These are phyloP conservation scores for Pyrenophora tritici-repentis DNA, from an alignment of 2,329 filamentous ascomycete species.

Conservation along the genomic window DNA sequence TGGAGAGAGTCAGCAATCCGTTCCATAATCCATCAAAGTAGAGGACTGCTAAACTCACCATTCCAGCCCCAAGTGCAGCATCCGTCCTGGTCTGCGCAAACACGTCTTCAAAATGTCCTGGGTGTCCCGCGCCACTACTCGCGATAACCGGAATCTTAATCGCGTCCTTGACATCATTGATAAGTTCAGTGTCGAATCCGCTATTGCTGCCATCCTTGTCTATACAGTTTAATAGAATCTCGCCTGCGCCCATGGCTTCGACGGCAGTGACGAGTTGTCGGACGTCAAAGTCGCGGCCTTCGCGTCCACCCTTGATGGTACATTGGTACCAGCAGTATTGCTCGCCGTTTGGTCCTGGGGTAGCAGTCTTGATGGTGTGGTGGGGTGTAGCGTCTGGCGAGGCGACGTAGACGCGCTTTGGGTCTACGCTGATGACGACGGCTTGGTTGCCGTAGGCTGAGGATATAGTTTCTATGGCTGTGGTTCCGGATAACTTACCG, in stretches of 20 bases:
- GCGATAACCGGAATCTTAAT: constrained; percentile 94
- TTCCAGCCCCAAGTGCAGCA: constrained; percentile 91
- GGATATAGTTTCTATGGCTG: constrained; percentile 94
- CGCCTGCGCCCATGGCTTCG: constrained; percentile 92
- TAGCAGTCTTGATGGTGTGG: constrained; percentile 73
- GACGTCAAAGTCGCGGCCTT: constrained; percentile 92
- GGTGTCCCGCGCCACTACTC: constrained; percentile 87
- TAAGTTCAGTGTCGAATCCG: constrained; percentile 92
- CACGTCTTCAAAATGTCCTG: constrained; percentile 86
- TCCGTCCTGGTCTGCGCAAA: constrained; percentile 86
- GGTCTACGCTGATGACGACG: constrained; percentile 94
- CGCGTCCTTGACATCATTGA: constrained; percentile 83
- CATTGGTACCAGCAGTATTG: constrained; percentile 94
- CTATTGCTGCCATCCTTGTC: constrained; percentile 94
- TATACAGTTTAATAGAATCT: constrained; percentile 96
- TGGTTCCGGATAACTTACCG: constrained; percentile 73
- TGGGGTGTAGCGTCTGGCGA: constrained; percentile 71
- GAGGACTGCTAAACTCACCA: too few relatives aligned
- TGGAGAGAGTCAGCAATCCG: constrained; percentile 16
- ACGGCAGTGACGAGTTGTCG: constrained; percentile 85
- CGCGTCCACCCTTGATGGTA: constrained; percentile 92
- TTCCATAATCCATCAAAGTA: too few relatives aligned
- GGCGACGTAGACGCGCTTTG: constrained; percentile 83
- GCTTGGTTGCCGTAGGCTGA: constrained; percentile 94
- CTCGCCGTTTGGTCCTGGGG: constrained; percentile 76